Conservation (phyloP, 2,329 filamentous ascomycete species). For the Aureobasidium sp. region DNA sequence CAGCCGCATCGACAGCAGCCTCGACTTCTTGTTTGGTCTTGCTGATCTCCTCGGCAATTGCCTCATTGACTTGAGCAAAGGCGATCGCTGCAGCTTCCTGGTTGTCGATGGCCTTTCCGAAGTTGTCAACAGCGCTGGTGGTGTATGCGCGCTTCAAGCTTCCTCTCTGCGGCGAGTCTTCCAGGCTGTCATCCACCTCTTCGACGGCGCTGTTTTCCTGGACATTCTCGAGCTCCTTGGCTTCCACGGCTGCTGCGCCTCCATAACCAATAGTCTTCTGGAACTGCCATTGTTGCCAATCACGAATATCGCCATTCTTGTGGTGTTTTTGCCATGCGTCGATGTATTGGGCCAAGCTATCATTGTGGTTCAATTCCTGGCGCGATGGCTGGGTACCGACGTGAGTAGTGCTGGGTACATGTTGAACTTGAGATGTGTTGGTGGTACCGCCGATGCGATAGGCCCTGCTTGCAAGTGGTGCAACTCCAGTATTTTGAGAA, state of each 20-base stretch:
- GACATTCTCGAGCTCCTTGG: constrained; percentile 29
- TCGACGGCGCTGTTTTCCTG: constrained; percentile 31
- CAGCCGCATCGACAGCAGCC: constrained; percentile 21
- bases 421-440: constrained; percentile 25
- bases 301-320: constrained; percentile 58
- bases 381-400: constrained; percentile 30
- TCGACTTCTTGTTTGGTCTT: constrained; percentile 47
- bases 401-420: constrained; percentile 28
- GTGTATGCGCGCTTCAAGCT: constrained; percentile 45
- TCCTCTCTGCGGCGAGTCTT: constrained; percentile 24
- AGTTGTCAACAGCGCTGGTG: constrained; percentile 53
- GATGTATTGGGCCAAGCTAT: constrained; percentile 80
- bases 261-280: constrained; percentile 79
- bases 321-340: constrained; percentile 81
- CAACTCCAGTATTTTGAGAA: constrained; percentile 52
- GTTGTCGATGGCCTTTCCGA: constrained; percentile 46
- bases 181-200: constrained; percentile 31
- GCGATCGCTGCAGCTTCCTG: constrained; percentile 46
- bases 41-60: constrained; percentile 71
- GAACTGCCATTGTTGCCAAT: constrained; percentile 90
- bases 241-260: constrained; percentile 21
- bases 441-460: constrained; percentile 38
- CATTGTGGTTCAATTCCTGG: constrained; percentile 29
- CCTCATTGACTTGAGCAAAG: constrained; percentile 77
- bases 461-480: constrained; percentile 46